Percentiles rank a stretch among this genome's conserved stretches.
Conservation (phyloP, 1,284 basidiomycete genomes). For the Puccinia hordei region DNA sequence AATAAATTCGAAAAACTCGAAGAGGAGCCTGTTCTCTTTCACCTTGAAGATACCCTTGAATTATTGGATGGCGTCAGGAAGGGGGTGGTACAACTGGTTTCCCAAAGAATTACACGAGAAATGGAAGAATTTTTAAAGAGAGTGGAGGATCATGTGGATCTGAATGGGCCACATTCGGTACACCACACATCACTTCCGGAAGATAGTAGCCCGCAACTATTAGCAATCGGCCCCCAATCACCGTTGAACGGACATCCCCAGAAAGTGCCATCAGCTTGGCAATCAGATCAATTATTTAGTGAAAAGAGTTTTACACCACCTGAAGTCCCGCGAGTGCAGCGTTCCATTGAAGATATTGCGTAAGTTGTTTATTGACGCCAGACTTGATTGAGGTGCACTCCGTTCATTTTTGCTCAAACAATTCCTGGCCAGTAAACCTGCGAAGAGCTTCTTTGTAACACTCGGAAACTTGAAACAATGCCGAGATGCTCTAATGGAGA, state of each 20-base stretch:
- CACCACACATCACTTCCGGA: neutral
- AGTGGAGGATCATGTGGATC: neutral
- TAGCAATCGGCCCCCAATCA: neutral
- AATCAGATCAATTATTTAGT: neutral
- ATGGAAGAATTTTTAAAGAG: neutral
- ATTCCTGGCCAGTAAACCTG: neutral
- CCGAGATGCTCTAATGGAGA: neutral
- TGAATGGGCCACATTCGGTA: neutral
- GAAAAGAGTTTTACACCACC: neutral
- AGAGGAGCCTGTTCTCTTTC: neutral
- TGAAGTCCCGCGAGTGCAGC: neutral
- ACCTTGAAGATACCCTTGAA: neutral
- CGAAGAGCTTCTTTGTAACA: neutral
- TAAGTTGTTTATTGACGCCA: neutral
- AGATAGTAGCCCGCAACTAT: neutral
- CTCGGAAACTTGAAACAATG: constrained; percentile 15
- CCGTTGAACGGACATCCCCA: neutral
- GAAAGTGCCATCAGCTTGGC: neutral
- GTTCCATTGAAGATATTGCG: neutral
- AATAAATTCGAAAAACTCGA: neutral
- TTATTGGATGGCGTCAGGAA: neutral
- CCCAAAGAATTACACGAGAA: neutral
- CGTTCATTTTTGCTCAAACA: neutral
- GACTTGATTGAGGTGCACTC: neutral
- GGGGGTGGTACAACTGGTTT: neutral